Percentiles rank a stretch among this genome's conserved stretches.
These are phyloP conservation scores for Volvariella volvacea DNA, from an alignment of 1,284 basidiomycete genomes.

Conservation along the genomic window DNA sequence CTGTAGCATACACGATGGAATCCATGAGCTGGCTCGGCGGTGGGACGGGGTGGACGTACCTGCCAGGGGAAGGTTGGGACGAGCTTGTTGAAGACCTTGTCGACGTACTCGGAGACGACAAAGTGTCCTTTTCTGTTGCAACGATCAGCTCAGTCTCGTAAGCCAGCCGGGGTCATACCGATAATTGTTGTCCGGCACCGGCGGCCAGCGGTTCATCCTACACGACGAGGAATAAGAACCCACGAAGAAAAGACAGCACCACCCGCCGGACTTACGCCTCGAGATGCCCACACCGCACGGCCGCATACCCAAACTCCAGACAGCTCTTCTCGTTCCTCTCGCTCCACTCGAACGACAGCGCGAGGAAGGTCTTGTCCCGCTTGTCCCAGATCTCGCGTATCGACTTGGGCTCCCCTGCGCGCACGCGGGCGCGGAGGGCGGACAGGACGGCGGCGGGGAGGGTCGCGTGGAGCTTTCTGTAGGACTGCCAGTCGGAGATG, in stretches of 20 bases:
- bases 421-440: conserved; percentile 62
- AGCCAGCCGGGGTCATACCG: conserved; percentile 37
- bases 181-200: conserved; percentile 73
- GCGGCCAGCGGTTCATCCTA: conserved; percentile 75
- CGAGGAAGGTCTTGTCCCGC: conserved; percentile 67
- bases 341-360: conserved; percentile 73
- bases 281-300: conserved; percentile 67
- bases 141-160: conserved; percentile 1
- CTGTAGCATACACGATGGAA: too few relatives aligned
- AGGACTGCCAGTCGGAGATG: conserved; percentile 62
- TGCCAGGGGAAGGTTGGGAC: conserved; percentile 61
- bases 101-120: conserved; percentile 71
- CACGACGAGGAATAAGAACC: conserved; percentile 6
- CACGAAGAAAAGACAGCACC: not conserved
- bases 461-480: conserved; percentile 68
- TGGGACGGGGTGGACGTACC: conserved; percentile 33
- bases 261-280: conserved; percentile 52
- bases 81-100: conserved; percentile 58
- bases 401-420: conserved; percentile 61
- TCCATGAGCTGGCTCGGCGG: too few relatives aligned
- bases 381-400: conserved; percentile 66
- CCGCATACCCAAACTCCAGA: conserved; percentile 79
- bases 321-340: conserved; percentile 66
- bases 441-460: conserved; percentile 67
- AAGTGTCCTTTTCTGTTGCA: conserved; percentile 68